A percentile compares a stretch with the other conserved stretches of the same genome.
These are phyloP conservation scores for Rhizopus microsporus DNA, from an alignment of 371 early-diverging fungal species.

Conservation along the genomic window DNA sequence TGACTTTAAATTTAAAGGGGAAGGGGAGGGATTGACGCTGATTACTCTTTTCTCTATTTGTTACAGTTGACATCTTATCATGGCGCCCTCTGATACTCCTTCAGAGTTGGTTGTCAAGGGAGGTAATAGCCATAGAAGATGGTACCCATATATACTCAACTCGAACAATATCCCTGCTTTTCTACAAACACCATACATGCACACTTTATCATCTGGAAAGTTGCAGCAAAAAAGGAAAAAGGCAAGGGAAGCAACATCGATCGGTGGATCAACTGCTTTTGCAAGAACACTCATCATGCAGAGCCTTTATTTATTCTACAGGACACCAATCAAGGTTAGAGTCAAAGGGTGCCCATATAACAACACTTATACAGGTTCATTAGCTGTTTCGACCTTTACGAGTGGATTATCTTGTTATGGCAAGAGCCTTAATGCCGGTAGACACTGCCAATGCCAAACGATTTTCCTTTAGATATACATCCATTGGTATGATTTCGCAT, in stretches of 20 bases:
- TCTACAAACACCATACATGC: slow-evolving; percentile 17
- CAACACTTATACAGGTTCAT: neutral
- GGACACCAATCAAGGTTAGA: slow-evolving; percentile 74
- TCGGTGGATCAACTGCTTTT: slow-evolving; percentile 62
- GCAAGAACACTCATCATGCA: slow-evolving; percentile 66
- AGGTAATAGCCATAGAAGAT: neutral
- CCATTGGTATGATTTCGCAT: slow-evolving; percentile 73
- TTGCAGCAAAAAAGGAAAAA: slow-evolving; percentile 35
- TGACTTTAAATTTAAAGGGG: no score
- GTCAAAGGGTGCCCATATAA: neutral
- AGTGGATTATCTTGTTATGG: slow-evolving; percentile 79
- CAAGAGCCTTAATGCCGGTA: slow-evolving; percentile 68
- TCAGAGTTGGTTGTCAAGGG: neutral
- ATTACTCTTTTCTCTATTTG: neutral
- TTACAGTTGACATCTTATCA: neutral
- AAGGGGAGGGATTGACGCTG: no score
- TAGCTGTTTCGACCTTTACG: slow-evolving; percentile 79
- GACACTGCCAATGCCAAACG: slow-evolving; percentile 33
- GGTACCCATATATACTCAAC: neutral
- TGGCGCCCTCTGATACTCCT: slow-evolving; percentile 1
- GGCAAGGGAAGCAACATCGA: slow-evolving; percentile 53
- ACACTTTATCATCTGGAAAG: neutral
- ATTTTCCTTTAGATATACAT: slow-evolving; percentile 66
- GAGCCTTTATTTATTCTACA: slow-evolving; percentile 72
- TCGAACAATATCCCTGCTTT: slow-evolving; percentile 19